Percentiles rank a stretch among this genome's conserved stretches.
These are phyloP conservation scores for Aureobasidium lini DNA, from an alignment of 2,329 filamentous ascomycete genomes.

Conservation along the genomic window DNA sequence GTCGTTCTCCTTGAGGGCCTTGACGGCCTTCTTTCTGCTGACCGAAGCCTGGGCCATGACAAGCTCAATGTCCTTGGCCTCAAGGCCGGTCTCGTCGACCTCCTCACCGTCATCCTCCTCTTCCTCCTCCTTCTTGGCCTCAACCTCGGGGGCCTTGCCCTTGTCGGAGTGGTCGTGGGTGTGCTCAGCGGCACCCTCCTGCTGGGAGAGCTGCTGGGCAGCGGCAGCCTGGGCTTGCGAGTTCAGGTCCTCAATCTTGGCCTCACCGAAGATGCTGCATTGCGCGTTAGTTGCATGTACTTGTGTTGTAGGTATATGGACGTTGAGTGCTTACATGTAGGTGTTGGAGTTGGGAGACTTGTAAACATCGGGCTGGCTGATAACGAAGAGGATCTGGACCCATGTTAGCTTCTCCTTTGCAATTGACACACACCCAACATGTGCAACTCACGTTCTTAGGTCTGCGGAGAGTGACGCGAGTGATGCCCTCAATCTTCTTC, in stretches of 20 bases:
- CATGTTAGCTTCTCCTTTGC: conserved; percentile 8
- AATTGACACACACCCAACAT: neutral
- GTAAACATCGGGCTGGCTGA: conserved; percentile 99
- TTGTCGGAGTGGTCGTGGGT: conserved; percentile 70
- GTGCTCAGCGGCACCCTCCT: conserved; percentile 58
- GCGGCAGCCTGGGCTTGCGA: conserved; percentile 94
- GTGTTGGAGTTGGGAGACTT: conserved; percentile 99
- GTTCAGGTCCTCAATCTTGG: conserved; percentile 99
- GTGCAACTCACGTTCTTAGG: conserved; percentile 86
- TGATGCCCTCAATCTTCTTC: conserved; percentile 94
- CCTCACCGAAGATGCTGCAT: conserved; percentile 92
- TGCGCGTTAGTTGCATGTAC: conserved; percentile 14
- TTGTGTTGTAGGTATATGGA: conserved; percentile 8
- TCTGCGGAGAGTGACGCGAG: conserved; percentile 91
- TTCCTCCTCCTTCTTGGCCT: conserved; percentile 57
- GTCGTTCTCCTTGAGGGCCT: conserved; percentile 97
- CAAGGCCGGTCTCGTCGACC: conserved; percentile 86
- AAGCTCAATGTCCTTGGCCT: conserved; percentile 98
- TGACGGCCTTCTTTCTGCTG: conserved; percentile 96
- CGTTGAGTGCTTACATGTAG: conserved; percentile 73
- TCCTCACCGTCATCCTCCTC: conserved; percentile 93
- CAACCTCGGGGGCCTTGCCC: conserved; percentile 58
- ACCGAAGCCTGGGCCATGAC: conserved; percentile 98
- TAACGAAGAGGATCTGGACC: conserved; percentile 90
- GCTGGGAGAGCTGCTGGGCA: conserved; percentile 80